phyloP scores from a whole-genome alignment of 352 stramenopile genomes.

The Phytopythium sindhum region DNA sequence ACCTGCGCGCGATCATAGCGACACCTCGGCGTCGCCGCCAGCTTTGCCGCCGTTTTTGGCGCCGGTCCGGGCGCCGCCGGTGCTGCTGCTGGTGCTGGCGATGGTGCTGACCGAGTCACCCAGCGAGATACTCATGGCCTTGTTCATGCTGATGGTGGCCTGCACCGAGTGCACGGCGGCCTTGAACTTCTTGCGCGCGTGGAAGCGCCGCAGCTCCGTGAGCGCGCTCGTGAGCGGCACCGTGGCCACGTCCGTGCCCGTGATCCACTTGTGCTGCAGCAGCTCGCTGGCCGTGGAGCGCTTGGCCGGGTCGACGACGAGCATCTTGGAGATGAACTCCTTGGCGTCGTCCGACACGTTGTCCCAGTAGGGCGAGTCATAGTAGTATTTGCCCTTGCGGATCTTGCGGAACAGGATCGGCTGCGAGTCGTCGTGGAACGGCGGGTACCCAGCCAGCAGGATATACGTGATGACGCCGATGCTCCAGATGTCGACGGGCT shows the following conservation, averaged over 20 bases:
- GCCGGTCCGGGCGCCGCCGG: background rate
- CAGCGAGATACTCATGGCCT: conserved; percentile 35
- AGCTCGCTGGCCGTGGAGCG: conserved; percentile 54
- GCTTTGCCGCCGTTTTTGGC: conserved; percentile 5
- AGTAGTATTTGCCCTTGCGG: conserved; percentile 83
- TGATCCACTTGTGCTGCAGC: conserved; percentile 76
- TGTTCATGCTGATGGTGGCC: conserved; percentile 83
- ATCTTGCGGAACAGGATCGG: conserved; percentile 90
- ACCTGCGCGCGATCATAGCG: conserved; percentile 12
- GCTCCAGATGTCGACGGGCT: conserved; percentile 85
- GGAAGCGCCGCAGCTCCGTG: conserved; percentile 75
- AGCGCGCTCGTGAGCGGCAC: conserved; percentile 74
- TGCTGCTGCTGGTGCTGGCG: conserved; percentile 4
- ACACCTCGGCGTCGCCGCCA: conserved; percentile 21
- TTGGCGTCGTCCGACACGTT: conserved; percentile 87
- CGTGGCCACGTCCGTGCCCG: conserved; percentile 55
- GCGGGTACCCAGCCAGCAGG: conserved; percentile 79
- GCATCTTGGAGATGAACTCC: conserved; percentile 86
- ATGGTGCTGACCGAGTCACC: conserved; percentile 13
- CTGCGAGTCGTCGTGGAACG: conserved; percentile 94
- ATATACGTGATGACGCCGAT: conserved; percentile 90
- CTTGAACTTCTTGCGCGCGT: conserved; percentile 83
- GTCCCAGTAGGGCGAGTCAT: conserved; percentile 88
- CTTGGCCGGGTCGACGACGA: conserved; percentile 79
- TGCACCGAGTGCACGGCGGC: conserved; percentile 76